A percentile compares a stretch with the other conserved stretches of the same genome.
phyloP scores from a whole-genome alignment of 176 grass and related monocot genomes.

The Phragmites australis region DNA sequence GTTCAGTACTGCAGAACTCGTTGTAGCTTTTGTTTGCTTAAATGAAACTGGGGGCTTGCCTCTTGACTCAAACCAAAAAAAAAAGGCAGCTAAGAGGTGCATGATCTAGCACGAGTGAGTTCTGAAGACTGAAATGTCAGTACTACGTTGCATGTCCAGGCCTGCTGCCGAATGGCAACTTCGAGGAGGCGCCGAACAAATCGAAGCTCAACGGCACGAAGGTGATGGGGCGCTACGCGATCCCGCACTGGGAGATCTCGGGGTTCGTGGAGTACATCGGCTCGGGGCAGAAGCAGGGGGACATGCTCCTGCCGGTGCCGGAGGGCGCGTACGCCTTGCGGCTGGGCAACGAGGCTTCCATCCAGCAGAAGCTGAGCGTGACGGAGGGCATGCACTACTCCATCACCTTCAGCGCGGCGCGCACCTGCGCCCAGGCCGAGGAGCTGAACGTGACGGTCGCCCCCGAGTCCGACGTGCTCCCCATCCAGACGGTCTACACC shows the following conservation, averaged over 20 bases:
- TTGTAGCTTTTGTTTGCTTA: not conserved
- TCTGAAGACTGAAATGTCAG: not conserved
- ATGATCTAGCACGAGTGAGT: not conserved
- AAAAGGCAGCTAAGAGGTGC: too few species aligned
- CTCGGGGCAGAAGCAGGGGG: constrained; percentile 48
- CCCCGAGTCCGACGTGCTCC: constrained; percentile 43
- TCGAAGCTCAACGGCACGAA: constrained; percentile 42
- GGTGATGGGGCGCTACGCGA: constrained; percentile 43
- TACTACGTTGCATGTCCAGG: constrained; percentile 20
- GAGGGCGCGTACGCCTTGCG: constrained; percentile 61
- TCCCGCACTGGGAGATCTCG: constrained; percentile 49
- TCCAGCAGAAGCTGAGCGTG: constrained; percentile 50
- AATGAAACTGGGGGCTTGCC: too few species aligned
- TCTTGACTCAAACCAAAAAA: too few species aligned
- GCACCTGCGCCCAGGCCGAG: constrained; percentile 69
- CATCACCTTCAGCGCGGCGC: constrained; percentile 65
- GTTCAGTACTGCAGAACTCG: not conserved
- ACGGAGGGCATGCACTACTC: constrained; percentile 47
- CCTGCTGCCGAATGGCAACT: constrained; percentile 58
- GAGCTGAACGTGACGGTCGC: constrained; percentile 50
- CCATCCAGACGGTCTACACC: constrained; percentile 64
- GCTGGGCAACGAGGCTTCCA: constrained; percentile 56
- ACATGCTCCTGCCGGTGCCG: constrained; percentile 66
- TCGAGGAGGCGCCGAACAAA: constrained; percentile 47
- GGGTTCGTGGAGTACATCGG: constrained; percentile 61